Percentiles rank a stretch among this genome's conserved stretches.
These are phyloP conservation scores for Podaxis sp. DNA, from an alignment of 768 basidiomycete species.

Conservation along the genomic window DNA sequence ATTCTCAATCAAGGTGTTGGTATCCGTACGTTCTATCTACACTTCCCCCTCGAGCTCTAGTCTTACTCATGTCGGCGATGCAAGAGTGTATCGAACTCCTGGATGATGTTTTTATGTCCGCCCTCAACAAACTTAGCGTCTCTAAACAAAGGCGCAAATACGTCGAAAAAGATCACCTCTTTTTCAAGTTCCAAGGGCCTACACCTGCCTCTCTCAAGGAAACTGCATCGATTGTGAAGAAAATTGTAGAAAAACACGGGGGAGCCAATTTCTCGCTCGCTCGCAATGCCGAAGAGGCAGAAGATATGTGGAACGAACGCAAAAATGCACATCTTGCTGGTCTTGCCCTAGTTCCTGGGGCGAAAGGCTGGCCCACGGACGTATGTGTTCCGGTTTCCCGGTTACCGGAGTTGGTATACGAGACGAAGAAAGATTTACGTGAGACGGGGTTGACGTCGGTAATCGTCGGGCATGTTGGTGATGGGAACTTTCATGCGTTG, in stretches of 20 bases:
- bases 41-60: conserved; percentile 1
- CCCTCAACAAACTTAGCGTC: conserved; percentile 55
- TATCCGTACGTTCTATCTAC: conserved; percentile 55
- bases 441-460: conserved; percentile 55
- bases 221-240: conserved; percentile 57
- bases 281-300: conserved; percentile 60
- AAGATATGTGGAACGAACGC: conserved; percentile 70
- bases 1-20: conserved; percentile 72
- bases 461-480: conserved; percentile 75
- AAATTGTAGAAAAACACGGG: conserved; percentile 61
- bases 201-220: conserved; percentile 58
- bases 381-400: conserved; percentile 74
- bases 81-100: conserved; percentile 84
- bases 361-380: conserved; percentile 69
- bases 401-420: conserved; percentile 61
- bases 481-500: conserved; percentile 55
- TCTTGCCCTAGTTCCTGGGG: conserved; percentile 55
- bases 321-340: conserved; percentile 65
- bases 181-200: conserved; percentile 87
- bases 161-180: conserved; percentile 62
- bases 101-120: conserved; percentile 68
- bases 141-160: conserved; percentile 47
- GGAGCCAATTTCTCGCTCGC: conserved; percentile 70
- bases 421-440: conserved; percentile 71
- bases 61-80: no score